phyloP scores from a whole-genome alignment of 1,284 basidiomycete species.

The Tremellales sp. region DNA sequence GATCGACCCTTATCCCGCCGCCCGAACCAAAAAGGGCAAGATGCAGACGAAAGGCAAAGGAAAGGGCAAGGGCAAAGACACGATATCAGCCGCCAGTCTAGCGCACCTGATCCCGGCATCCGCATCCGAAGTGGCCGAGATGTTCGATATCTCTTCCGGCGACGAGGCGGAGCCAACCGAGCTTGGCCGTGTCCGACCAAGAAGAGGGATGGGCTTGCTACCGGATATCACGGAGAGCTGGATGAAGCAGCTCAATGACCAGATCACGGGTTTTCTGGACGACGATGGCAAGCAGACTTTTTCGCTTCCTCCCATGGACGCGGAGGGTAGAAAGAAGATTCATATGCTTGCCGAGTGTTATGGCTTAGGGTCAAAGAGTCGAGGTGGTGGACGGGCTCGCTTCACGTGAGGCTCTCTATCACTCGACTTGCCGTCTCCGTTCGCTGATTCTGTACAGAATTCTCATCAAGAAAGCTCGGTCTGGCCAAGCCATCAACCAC shows the following conservation, averaged over 20 bases:
- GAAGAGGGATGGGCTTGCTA: constrained; percentile 6
- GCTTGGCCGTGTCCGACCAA: constrained; percentile 1
- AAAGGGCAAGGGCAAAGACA: constrained; percentile 27
- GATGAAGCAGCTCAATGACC: constrained; percentile 53
- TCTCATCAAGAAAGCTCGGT: constrained; percentile 62
- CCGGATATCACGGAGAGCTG: constrained; percentile 3
- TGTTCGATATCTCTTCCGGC: constrained; percentile 40
- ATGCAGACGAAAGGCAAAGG: constrained; percentile 33
- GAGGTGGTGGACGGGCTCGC: constrained; percentile 61
- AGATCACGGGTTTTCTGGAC: constrained; percentile 65
- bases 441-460: constrained; percentile 54
- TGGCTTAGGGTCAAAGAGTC: constrained; percentile 68
- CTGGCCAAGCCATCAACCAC: constrained; percentile 58
- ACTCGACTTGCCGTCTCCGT: not conserved
- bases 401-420: constrained; percentile 43
- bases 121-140: constrained; percentile 37
- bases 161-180: constrained; percentile 16
- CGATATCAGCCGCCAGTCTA: constrained; percentile 42
- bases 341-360: constrained; percentile 75
- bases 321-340: constrained; percentile 62
- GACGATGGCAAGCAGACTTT: constrained; percentile 57
- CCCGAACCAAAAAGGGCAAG: constrained; percentile 60
- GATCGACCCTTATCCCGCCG: constrained; percentile 55
- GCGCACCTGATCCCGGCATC: constrained; percentile 41
- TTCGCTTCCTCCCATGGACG: constrained; percentile 70